Evolutionary conservation across 176 grass and related monocot genomes (phyloP).

Genomic region (Carex kokanica): DNA sequence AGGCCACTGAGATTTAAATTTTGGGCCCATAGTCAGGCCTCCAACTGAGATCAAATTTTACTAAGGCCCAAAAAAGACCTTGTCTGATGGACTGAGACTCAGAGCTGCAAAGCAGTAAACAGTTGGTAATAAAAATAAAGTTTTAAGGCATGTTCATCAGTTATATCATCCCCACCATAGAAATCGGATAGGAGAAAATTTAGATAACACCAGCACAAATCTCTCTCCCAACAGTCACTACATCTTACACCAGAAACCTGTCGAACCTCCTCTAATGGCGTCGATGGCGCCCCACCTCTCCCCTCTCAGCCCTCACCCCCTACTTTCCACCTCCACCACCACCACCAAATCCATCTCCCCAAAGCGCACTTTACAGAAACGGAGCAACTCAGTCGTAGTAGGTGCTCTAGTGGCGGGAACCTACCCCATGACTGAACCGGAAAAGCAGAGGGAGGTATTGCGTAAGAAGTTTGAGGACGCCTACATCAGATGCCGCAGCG

Average conservation of each 20-base stretch:
- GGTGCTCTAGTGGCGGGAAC: constrained; percentile 53
- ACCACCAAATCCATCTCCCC: not conserved
- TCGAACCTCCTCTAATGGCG: constrained; percentile 42
- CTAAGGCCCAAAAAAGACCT: not conserved
- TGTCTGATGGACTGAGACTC: not conserved
- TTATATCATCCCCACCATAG: not conserved
- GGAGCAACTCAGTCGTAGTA: constrained; percentile 12
- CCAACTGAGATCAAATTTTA: not conserved
- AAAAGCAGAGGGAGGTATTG: constrained; percentile 57
- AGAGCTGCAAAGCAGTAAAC: not conserved
- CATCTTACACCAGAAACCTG: not conserved
- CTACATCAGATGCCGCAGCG: constrained; percentile 54
- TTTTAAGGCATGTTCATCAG: not conserved
- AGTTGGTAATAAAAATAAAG: not conserved
- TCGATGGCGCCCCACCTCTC: constrained; percentile 67
- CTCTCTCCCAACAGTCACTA: not conserved
- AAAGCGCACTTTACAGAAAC: constrained; percentile 26
- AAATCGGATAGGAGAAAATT: constrained; percentile 16
- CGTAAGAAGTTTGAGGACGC: constrained; percentile 55
- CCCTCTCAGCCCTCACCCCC: constrained; percentile 49
- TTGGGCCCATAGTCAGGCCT: not conserved
- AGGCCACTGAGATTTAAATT: not conserved
- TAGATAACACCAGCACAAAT: not conserved
- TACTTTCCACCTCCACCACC: constrained; percentile 43
- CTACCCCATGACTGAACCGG: constrained; percentile 54